These are phyloP conservation scores for Bruguiera parviflora DNA, from an alignment of 345 rosid species.

Conservation along the genomic window DNA sequence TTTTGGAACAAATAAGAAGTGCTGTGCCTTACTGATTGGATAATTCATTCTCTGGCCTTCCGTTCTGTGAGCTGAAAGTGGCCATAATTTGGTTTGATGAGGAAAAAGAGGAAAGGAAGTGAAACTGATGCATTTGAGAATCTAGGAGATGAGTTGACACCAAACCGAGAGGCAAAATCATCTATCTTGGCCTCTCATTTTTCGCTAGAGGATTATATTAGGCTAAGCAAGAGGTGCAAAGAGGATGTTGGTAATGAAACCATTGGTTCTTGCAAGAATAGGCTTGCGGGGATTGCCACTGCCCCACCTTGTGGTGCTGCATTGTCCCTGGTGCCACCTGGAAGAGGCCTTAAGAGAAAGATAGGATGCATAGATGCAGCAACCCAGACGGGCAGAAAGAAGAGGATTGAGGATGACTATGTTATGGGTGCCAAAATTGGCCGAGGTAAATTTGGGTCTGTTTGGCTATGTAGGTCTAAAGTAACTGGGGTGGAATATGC, in stretches of 20 bases:
- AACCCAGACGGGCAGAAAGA: conserved; percentile 76
- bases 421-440: conserved; percentile 54
- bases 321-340: conserved; percentile 54
- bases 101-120: conserved; percentile 93
- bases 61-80: conserved; percentile 6
- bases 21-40: neutral
- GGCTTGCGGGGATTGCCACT: conserved; percentile 80
- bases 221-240: conserved; percentile 75
- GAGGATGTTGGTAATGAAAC: conserved; percentile 54
- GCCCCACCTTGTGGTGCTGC: conserved; percentile 94
- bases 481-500: conserved; percentile 60
- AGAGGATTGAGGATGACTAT: conserved; percentile 75
- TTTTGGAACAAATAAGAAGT: neutral
- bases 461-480: conserved; percentile 65
- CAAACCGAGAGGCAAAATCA: conserved; percentile 37
- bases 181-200: conserved; percentile 59
- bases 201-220: conserved; percentile 71
- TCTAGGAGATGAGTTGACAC: conserved; percentile 29
- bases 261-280: conserved; percentile 60
- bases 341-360: conserved; percentile 95
- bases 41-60: neutral
- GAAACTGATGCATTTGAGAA: conserved; percentile 47
- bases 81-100: conserved; percentile 50
- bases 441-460: conserved; percentile 84
- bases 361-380: conserved; percentile 86